Conservation (phyloP, 1,284 basidiomycete genomes). For the Pterula multifida region DNA sequence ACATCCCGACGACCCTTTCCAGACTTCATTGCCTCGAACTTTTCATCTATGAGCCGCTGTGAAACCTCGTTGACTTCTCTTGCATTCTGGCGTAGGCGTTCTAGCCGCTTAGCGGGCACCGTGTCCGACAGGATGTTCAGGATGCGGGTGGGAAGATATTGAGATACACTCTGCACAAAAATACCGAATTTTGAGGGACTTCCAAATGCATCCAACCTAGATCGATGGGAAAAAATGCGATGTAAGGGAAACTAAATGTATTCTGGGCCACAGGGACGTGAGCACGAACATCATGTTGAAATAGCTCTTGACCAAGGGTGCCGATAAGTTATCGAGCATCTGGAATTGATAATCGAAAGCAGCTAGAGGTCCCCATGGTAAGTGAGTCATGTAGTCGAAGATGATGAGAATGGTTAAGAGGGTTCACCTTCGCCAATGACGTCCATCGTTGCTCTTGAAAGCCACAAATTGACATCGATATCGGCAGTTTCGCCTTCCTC, state of each 20-base stretch:
- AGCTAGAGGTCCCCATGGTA: conserved; percentile 11
- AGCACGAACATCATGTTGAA: conserved; percentile 22
- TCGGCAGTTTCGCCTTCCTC: conserved; percentile 18
- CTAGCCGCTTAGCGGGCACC: conserved; percentile 23
- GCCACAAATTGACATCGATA: conserved; percentile 28
- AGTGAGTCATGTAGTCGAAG: too few species aligned
- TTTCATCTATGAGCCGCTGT: conserved; percentile 26
- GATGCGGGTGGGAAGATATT: conserved; percentile 15
- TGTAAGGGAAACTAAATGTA: not conserved
- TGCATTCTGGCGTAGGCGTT: conserved; percentile 22
- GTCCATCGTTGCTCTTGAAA: conserved; percentile 30
- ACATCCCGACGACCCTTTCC: conserved; percentile 24
- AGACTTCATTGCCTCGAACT: conserved; percentile 20
- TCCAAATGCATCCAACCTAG: conserved; percentile 11
- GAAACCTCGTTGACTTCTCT: conserved; percentile 27
- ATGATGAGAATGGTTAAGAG: too few species aligned
- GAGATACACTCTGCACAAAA: conserved; percentile 16
- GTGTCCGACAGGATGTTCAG: conserved; percentile 25
- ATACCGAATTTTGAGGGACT: conserved; percentile 10
- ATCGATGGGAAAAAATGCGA: not conserved
- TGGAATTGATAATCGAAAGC: conserved; percentile 24
- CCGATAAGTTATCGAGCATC: conserved; percentile 15
- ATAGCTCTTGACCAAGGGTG: conserved; percentile 18
- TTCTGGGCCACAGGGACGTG: conserved; percentile 8
- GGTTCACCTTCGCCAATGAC: conserved; percentile 29